phyloP scores from a whole-genome alignment of 108 stramenopile genomes.

The Nitzschia sp. region DNA sequence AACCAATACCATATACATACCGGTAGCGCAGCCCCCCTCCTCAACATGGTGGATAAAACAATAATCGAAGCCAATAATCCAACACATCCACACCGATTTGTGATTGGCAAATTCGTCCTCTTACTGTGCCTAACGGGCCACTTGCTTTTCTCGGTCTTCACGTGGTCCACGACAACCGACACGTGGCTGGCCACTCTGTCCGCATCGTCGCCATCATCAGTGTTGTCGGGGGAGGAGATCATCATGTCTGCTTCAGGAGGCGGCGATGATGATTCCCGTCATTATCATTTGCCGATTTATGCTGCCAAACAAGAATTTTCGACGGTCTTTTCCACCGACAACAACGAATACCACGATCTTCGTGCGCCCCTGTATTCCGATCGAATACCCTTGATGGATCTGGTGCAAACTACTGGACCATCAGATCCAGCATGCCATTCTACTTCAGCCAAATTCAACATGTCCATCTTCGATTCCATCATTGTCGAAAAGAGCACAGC shows the following conservation, averaged over 20 bases:
- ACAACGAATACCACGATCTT: neutral
- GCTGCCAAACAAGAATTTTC: neutral
- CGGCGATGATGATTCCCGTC: too few species aligned
- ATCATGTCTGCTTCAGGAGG: too few species aligned
- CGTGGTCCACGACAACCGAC: neutral
- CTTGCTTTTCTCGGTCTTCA: neutral
- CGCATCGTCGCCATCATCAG: too few species aligned
- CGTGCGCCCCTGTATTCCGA: neutral
- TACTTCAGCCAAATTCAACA: neutral
- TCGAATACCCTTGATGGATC: conserved; percentile 1
- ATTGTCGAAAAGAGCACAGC: neutral
- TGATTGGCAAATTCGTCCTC: neutral
- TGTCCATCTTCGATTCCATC: conserved; percentile 6
- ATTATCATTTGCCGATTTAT: neutral
- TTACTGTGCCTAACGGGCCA: neutral
- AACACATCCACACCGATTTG: too few species aligned
- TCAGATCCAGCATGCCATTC: neutral
- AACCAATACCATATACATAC: too few species aligned
- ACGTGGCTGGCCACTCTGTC: neutral
- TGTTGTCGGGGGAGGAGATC: too few species aligned
- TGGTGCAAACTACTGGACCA: conserved; percentile 7
- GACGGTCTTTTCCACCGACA: neutral
- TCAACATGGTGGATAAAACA: too few species aligned
- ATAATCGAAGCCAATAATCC: too few species aligned
- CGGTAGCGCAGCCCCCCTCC: too few species aligned